Base-by-base conservation (phyloP, 1,284 basidiomycete genomes). In the Neotropicomus parvogracilis region DNA sequence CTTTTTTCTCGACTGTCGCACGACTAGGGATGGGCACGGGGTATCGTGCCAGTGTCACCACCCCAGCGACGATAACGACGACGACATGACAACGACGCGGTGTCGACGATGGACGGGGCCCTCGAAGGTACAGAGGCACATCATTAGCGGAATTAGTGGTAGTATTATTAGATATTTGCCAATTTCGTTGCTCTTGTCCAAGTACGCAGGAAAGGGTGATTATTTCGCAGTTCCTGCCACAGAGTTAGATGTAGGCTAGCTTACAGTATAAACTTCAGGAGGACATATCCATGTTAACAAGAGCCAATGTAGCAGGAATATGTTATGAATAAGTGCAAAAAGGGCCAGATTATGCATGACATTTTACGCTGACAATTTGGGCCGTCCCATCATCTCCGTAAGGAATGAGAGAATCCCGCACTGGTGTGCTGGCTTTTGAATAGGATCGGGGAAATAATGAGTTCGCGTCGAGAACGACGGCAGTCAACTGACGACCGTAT, bases 401-500 rank as follows among this genome's bases (percentile, higher is more conserved):
- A 1, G 53, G 62, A 34, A 64, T 55, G 20, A 53, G 34, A 4
- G 54, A 47, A 10, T 55, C 48, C 8, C 38, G 29, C 11, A 20
- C 13, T 7, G 45, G 40, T 34, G 17, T 2, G 43, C 17, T 32
- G 35, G 7, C 35, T 27, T 32, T 49, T 8, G 44, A 38, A 32
- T 29, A 21, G 14, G 42, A 40, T 2, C 39, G 37, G 10, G 40
- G 28, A 11, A 34, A 45, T 46, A 62, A 39, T 12, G 54, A 53
- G 24, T 55, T 53, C 7, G 57, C 59, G 42, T 71, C 69, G 27
- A 88, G 70, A n/a, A 88, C 68, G 32, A 87, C 69, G 4, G 82
- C 77, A 11, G 80, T 76, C 41, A 88, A 58, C 20, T 65, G 67
- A 24, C 74, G 70, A 10, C 75, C 72, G 55, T 84, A 81, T 26